Evolutionary conservation across 371 early-diverging fungal genomes (phyloP).

Genomic region (Syncephalis plumigaleata): DNA sequence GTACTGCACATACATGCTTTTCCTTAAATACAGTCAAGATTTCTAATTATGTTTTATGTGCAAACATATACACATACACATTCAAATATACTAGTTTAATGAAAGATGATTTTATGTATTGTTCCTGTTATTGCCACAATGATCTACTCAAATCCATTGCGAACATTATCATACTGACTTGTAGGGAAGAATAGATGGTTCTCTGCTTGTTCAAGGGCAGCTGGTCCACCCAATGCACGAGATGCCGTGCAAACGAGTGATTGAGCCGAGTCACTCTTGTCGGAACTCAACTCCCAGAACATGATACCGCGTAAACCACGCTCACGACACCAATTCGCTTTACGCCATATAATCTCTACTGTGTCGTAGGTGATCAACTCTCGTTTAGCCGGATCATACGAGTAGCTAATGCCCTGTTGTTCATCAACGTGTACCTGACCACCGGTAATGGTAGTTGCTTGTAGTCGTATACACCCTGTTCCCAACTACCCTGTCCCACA

Average conservation of each 20-base stretch:
- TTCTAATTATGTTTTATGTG: too few species aligned
- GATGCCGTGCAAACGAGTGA: conserved; percentile 22
- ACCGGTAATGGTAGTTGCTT: conserved; percentile 42
- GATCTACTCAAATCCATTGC: conserved; percentile 9
- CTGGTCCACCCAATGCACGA: conserved; percentile 13
- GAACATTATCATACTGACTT: conserved; percentile 32
- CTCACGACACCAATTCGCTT: conserved; percentile 48
- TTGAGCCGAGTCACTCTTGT: conserved; percentile 21
- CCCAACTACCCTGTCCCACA: conserved; percentile 59
- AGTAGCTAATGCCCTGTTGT: conserved; percentile 44
- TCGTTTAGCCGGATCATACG: conserved; percentile 38
- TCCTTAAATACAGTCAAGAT: too few species aligned
- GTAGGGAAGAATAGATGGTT: conserved; percentile 27
- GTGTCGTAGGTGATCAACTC: conserved; percentile 75
- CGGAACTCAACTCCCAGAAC: conserved; percentile 68
- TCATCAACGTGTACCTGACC: conserved; percentile 50
- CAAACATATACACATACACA: too few species aligned
- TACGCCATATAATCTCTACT: conserved; percentile 39
- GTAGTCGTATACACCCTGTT: conserved; percentile 66
- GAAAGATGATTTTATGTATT: too few species aligned
- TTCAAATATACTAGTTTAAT: too few species aligned
- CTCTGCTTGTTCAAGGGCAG: conserved; percentile 13
- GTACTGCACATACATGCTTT: too few species aligned
- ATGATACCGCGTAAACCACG: conserved; percentile 61
- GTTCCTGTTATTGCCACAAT: too few species aligned